phyloP scores from a whole-genome alignment of 176 grass and related monocot genomes.

The Juncus effusus region DNA sequence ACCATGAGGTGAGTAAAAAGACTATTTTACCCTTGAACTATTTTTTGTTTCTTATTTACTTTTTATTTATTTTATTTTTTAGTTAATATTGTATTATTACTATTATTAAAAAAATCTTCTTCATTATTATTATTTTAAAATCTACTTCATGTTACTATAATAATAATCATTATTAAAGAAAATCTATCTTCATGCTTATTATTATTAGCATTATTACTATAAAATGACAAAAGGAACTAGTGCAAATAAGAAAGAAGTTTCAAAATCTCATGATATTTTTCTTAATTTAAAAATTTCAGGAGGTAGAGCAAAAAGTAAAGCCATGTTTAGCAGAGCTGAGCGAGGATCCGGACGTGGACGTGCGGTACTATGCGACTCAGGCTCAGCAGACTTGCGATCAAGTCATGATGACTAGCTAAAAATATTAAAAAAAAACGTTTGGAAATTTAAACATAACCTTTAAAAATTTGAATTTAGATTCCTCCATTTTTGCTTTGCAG shows the following conservation, averaged over 20 bases:
- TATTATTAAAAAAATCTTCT: too few species aligned
- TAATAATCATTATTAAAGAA: too few species aligned
- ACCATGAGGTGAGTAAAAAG: slow-evolving; percentile 60
- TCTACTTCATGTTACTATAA: too few species aligned
- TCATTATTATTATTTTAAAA: too few species aligned
- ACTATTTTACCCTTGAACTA: not conserved
- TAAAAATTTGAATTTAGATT: slow-evolving; percentile 12
- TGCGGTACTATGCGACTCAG: slow-evolving; percentile 71
- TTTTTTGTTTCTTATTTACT: not conserved
- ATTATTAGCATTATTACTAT: too few species aligned
- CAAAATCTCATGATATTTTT: slow-evolving; percentile 17
- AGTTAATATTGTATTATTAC: too few species aligned
- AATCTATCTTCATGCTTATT: too few species aligned
- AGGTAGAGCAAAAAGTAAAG: slow-evolving; percentile 62
- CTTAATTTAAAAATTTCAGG: slow-evolving; percentile 31
- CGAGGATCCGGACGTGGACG: slow-evolving; percentile 96
- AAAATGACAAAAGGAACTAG: too few species aligned
- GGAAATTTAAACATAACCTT: slow-evolving; percentile 7
- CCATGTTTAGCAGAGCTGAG: slow-evolving; percentile 89
- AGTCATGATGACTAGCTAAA: slow-evolving; percentile 83
- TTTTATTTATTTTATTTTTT: too few species aligned
- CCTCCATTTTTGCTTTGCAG: slow-evolving; percentile 23
- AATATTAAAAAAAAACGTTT: not conserved
- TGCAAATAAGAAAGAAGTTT: too few species aligned
- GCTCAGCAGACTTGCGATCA: slow-evolving; percentile 80